Base-by-base conservation (phyloP, 2,329 filamentous ascomycete species). In the Xylaria sp. region DNA sequence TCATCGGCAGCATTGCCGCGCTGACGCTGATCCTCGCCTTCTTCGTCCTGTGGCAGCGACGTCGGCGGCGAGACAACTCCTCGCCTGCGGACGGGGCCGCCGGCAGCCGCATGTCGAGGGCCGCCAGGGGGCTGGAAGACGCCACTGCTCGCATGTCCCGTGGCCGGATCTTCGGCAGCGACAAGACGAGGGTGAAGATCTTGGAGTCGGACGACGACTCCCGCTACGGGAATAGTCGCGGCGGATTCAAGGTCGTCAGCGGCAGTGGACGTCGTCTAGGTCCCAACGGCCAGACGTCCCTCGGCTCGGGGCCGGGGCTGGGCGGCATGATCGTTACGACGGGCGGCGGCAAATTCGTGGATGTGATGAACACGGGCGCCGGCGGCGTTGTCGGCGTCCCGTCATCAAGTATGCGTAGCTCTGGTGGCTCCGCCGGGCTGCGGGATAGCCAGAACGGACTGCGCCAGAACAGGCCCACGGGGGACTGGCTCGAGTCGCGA, bases 1-100 rank as follows among this genome's bases (percentile, higher is more conserved):
- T 79, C 1, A 76, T 79, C 2, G 77, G 78, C 38, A 71, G 74
- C 25, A 69, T 78, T 4, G 77, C 75, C 0, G 77, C 77, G 10
- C 66, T 78, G 49, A 72, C 74, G 9, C 71, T 78, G 3, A 73
- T 79, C 22, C 75, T 75, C 0, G 70, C 77, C 1, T 71, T 75
- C 20, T 75, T 79, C 63, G 70, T 76, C 20, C 69, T 79, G 57
- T 74, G 77, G 70, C 74, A 73, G 50, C 74, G 77, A 2, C 66
- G 73, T n/a, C 69, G 75, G 20, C 69, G 67, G 33, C 66, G 64
- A 13, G 54, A 61, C 2, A 39, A 53, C n/a, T 5, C 55, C 33
- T 20, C 44, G 6, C n/a, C 15, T 6, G n/a, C 31, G 50, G 22
- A 33, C 7, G 31, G 20, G 7, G 15, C 7, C 36, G 29, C 13